Base-by-base conservation (phyloP, 352 stramenopile genomes). In the Phytopythium aichiense region DNA sequence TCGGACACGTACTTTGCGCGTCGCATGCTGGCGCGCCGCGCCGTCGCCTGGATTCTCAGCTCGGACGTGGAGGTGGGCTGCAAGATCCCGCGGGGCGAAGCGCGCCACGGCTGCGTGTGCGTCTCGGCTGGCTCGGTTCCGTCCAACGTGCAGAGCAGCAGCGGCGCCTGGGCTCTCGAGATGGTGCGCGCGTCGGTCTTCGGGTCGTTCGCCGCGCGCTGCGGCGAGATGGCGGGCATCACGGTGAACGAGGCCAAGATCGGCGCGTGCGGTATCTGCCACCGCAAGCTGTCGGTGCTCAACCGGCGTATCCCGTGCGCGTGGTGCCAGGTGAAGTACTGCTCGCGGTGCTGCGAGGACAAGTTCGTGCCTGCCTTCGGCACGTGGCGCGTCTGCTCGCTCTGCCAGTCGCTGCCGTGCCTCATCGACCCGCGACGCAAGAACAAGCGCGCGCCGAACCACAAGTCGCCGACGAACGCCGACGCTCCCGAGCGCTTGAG, bases 281-380 rank as follows among this genome's bases (percentile, higher is more conserved):
- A 94, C 64, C 85, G 85, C 50, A 92, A 92, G 56, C 71, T 94
- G 38, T 72, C 78, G 31, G 76, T 94, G 63, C 67, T 94, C 20
- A 94, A 92, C 61, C 77, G 85, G 50, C 73, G 84, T 18, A 87
- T 91, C 38, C 78, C 83, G 68, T 94, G 85, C 65, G 78, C 81
- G 30, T 94, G 85, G 85, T 94, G 85, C 58, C 76, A 94, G 58
- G 85, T 92, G 69, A 92, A 92, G 71, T 89, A 92, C 71, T 94
- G 85, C 58, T 89, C 78, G 65, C 76, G 77, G 16, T 94, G 85
- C 66, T 94, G 85, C 51, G 85, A 92, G 56, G 85, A 94, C 69
- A 94, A 94, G 66, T 88, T 90, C 40, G 83, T 91, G n/a, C 74
- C 81, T 40, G 64, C 64, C 0, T 94, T 94, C 55, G 82, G 81